phyloP scores from a whole-genome alignment of 2,329 filamentous ascomycete species.

The Exophiala sp. region DNA sequence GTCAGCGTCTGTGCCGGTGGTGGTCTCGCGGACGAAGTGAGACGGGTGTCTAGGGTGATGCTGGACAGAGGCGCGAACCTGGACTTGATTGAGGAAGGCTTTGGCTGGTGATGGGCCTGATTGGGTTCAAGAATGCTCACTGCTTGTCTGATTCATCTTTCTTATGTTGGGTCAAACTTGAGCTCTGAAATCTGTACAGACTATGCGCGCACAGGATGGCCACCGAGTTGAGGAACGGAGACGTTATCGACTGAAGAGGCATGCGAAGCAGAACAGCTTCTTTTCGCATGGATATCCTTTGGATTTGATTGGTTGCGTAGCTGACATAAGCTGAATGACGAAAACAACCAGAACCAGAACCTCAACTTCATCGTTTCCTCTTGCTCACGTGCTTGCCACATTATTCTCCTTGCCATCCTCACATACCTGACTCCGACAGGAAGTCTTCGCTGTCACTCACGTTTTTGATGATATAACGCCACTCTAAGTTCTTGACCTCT shows the following conservation, averaged over 20 bases:
- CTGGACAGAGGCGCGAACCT: slow-evolving; percentile 57
- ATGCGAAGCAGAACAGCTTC: not conserved
- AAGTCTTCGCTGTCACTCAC: no score
- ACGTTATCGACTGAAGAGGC: not conserved
- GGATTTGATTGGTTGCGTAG: not conserved
- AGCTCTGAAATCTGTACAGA: not conserved
- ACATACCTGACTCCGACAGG: no score
- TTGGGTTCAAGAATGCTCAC: not conserved
- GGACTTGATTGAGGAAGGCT: slow-evolving; percentile 75
- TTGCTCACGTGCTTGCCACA: not conserved
- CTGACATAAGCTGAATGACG: not conserved
- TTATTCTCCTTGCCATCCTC: no score
- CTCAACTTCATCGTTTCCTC: no score
- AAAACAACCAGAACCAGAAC: not conserved
- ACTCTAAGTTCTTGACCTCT: no score
- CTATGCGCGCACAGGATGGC: not conserved
- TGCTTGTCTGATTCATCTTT: not conserved
- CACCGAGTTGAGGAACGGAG: not conserved
- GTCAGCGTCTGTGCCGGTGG: slow-evolving; percentile 79
- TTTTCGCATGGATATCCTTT: not conserved
- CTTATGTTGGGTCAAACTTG: no score
- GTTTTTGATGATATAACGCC: no score
- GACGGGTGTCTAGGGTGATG: slow-evolving; percentile 63
- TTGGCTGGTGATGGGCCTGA: slow-evolving; percentile 40
- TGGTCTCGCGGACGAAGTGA: slow-evolving; percentile 70